These are phyloP conservation scores for Aspergillus tamarii DNA, from an alignment of 2,329 filamentous ascomycete species.

Conservation along the genomic window DNA sequence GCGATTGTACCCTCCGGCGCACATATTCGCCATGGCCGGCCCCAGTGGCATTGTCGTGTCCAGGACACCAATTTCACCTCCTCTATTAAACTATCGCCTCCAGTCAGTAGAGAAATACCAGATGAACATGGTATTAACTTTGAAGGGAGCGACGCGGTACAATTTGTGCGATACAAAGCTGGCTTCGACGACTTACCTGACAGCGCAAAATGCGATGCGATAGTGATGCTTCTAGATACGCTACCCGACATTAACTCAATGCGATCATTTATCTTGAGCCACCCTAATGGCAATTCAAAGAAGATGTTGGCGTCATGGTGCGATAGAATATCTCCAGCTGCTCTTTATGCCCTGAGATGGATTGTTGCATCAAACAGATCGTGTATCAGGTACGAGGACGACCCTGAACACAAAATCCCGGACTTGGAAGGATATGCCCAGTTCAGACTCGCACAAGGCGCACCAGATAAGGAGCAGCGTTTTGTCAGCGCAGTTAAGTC, in stretches of 20 bases:
- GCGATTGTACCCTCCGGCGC: slow-evolving; percentile 31
- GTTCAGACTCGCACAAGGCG: slow-evolving; percentile 85
- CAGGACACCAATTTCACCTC: slow-evolving; percentile 50
- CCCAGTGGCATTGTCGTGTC: slow-evolving; percentile 53
- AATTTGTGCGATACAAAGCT: slow-evolving; percentile 36
- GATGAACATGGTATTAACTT: neutral
- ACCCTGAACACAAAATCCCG: slow-evolving; percentile 56
- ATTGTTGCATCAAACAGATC: slow-evolving; percentile 88
- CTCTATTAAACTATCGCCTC: slow-evolving; percentile 42
- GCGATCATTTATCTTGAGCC: slow-evolving; percentile 47
- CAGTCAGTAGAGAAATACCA: slow-evolving; percentile 19
- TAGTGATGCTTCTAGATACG: slow-evolving; percentile 41
- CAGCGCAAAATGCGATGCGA: slow-evolving; percentile 30
- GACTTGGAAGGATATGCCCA: slow-evolving; percentile 73
- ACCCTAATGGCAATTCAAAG: slow-evolving; percentile 20
- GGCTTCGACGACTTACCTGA: slow-evolving; percentile 45
- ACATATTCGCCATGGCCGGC: neutral
- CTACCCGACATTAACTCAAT: slow-evolving; percentile 45
- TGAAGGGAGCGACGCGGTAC: slow-evolving; percentile 9
- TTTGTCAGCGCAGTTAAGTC: slow-evolving; percentile 67
- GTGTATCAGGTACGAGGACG: slow-evolving; percentile 73
- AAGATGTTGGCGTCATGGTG: slow-evolving; percentile 56
- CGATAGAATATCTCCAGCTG: slow-evolving; percentile 65
- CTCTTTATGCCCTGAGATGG: slow-evolving; percentile 75
- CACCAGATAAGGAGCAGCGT: slow-evolving; percentile 79